Base-by-base conservation (phyloP, 1,284 basidiomycete genomes). In the Ustilago nuda region DNA sequence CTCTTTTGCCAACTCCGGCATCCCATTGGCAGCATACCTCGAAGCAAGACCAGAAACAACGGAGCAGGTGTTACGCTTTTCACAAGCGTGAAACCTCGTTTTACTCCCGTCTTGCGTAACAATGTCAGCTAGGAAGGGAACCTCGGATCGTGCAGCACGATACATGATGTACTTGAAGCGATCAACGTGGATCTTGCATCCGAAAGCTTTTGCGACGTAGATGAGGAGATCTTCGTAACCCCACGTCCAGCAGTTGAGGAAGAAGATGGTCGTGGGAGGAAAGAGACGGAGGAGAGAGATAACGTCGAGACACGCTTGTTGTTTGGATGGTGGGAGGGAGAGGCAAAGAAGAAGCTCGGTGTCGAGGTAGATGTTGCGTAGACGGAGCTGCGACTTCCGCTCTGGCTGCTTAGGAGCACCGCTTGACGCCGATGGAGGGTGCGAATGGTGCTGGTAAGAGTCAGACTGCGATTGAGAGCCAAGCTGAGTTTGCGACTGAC, bases 161-260 rank as follows among this genome's bases (percentile, higher is more conserved):
- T 91, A 94, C 19, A 95, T 89, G 13, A 85, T 85, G 74, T 90
- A 83, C 84, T 97, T 97, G 88, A 96, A 96, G 39, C 92, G 89
- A 84, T 97, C 95, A 36, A 94, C 89, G 78, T 98, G 94, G 64
- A 98, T 92, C 92, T 94, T 79, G 2, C 54, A 60, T 13, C 78
- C 76, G 30, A 80, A 80, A 6, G 72, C 72, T 56, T 76, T 75
- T 23, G 76, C 72, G 4, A 72, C 66, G 52, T 62, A 61, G 37
- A 71, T 55, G 37, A 81, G 63, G 64, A 81, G 69, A 45, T 74
- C 73, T 45, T 78, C 79, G 69, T 87, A 88, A 32, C 95, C 95
- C 91, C 92, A 94, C 0, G 94, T 97, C 95, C 95, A 98, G 0
- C 90, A 86, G 78, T 98, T 94, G 72, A 98, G 89, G 87, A 93